Base-by-base conservation (phyloP, 495 filamentous ascomycete species). In the Penicillium atrosanguineum region DNA sequence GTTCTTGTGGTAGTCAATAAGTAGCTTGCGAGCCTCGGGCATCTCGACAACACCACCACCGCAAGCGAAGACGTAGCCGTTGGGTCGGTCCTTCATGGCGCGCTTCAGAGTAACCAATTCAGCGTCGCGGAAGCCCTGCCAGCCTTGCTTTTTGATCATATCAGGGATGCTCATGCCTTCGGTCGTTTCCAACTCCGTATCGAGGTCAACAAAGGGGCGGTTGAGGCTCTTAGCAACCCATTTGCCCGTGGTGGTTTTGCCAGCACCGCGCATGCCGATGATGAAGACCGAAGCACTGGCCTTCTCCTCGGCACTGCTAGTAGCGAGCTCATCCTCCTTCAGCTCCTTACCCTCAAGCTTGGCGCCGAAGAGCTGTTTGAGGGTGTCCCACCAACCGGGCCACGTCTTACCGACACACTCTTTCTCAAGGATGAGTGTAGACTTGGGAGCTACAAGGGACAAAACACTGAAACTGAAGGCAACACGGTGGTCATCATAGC, bases 401-500 rank as follows among this genome's bases (percentile, higher is more conserved):
- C 95, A 99, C n/a, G 94, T 99, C 80, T 99, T 99, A 39, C 87
- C 92, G 19, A 90, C 88, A 65, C 94, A 99, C 64, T 95, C 90
- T 53, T 87, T 87, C 68, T 99, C 94, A 7, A 85, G 75, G 47
- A 99, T 86, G 26, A 96, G 72, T 2, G 90, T 86, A 2, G 89
- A 80, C 12, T 82, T 64, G 6, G 94, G 88, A n/a, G 87, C 79
- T 31, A 87, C 78, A 21, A 89, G 73, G 18, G 90, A 84, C 28
- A 99, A 71, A n/a, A 99, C 89, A 52, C 90, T 90, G 70, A 97
- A 95, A 70, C 92, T 97, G 90, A 97, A 97, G 8, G 94, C 94
- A 7, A 99, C 91, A 52, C 94, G 88, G 68, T 99, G 94, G 63
- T 99, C 94, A 68, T 99, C 94, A 59, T 97, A 97, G 74, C 94